Conservation (phyloP, 2,329 filamentous ascomycete species). For the Pseudogymnoascus sp. region DNA sequence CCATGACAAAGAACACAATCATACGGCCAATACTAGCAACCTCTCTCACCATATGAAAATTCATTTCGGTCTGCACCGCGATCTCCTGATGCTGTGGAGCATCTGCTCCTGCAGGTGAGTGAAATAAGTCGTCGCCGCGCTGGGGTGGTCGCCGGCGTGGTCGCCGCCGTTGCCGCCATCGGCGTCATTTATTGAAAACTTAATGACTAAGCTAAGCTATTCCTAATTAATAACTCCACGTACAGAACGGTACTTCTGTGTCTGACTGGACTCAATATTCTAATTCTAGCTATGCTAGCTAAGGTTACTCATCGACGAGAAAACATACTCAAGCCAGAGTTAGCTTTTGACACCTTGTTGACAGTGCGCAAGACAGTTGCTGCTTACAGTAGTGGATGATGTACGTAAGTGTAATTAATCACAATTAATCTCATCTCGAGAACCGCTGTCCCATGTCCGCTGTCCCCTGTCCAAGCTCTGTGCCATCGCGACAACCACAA, state of each 20-base stretch:
- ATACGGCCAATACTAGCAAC: no score
- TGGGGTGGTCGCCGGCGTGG: no score
- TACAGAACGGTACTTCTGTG: not conserved
- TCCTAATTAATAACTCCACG: not conserved
- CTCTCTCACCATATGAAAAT: no score
- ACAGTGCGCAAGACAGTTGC: not conserved
- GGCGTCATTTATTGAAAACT: not conserved
- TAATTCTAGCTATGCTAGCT: not conserved
- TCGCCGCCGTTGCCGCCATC: not conserved
- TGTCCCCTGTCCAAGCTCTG: not conserved
- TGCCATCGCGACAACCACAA: not conserved
- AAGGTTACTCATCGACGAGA: not conserved
- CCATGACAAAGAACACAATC: no score
- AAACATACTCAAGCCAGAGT: not conserved
- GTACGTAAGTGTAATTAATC: not conserved
- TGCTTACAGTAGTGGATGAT: not conserved
- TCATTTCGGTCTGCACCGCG: no score
- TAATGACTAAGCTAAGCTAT: not conserved
- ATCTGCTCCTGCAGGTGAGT: no score
- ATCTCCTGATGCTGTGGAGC: no score
- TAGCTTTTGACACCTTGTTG: not conserved
- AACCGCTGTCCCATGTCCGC: not conserved
- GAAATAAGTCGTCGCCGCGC: no score
- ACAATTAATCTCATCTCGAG: not conserved
- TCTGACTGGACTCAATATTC: not conserved